phyloP scores from a whole-genome alignment of 75 land plant genomes.

The Pinus tabuliformis region DNA sequence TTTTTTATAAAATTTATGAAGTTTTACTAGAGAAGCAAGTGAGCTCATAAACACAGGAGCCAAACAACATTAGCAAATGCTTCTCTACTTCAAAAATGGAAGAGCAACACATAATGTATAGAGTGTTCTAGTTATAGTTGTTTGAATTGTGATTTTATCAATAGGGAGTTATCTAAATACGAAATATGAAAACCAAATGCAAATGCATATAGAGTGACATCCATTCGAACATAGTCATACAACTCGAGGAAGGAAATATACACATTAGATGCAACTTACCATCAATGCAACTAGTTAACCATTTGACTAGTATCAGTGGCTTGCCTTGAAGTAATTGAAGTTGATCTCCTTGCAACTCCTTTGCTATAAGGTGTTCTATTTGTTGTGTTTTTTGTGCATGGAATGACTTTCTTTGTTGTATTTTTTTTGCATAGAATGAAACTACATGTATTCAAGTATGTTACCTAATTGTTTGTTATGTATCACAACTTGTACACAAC shows the following conservation, averaged over 20 bases:
- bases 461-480: too few relatives aligned
- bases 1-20: too few relatives aligned
- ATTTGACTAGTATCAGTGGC: too few relatives aligned
- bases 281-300: not conserved
- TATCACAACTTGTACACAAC: too few relatives aligned
- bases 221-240: slow-evolving; percentile 16
- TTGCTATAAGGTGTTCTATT: too few relatives aligned
- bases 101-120: slow-evolving; percentile 30
- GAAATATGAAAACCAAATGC: slow-evolving; percentile 18
- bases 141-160: slow-evolving; percentile 5
- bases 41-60: slow-evolving; percentile 7
- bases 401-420: too few relatives aligned
- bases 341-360: too few relatives aligned
- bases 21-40: slow-evolving; percentile 1
- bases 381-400: too few relatives aligned
- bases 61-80: not conserved
- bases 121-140: slow-evolving; percentile 1
- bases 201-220: slow-evolving; percentile 7
- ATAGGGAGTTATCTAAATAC: slow-evolving; percentile 9
- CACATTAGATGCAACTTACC: slow-evolving; percentile 20
- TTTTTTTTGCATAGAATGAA: too few relatives aligned
- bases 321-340: too few relatives aligned
- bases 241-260: too few relatives aligned
- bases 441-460: too few relatives aligned
- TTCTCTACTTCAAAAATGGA: slow-evolving; percentile 24